Conservation (phyloP, 176 grass and related monocot species). For the Carex scoparia region DNA sequence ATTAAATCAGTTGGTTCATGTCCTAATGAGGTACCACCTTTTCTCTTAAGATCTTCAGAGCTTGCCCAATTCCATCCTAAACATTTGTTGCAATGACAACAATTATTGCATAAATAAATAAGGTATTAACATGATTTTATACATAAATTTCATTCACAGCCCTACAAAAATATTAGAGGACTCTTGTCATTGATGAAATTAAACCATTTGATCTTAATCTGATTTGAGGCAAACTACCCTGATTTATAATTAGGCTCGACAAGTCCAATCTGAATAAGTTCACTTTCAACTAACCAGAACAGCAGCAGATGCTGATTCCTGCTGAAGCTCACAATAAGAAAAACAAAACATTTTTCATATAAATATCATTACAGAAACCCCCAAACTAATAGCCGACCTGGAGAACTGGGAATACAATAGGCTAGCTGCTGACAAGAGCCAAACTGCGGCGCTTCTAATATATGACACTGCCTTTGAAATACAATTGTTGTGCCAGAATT, state of each 20-base stretch:
- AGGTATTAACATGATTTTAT: neutral
- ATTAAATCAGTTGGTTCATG: neutral
- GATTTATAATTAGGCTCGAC: neutral
- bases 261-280: neutral
- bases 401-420: no score
- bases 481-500: no score
- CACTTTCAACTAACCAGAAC: neutral
- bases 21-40: slow-evolving; percentile 28
- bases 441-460: no score
- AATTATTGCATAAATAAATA: neutral
- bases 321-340: neutral
- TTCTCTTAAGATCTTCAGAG: slow-evolving; percentile 52
- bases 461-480: no score
- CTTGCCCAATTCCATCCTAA: slow-evolving; percentile 65
- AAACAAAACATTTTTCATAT: neutral
- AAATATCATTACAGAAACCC: neutral
- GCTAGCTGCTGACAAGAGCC: no score
- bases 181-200: neutral
- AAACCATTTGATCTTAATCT: neutral
- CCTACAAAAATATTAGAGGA: neutral
- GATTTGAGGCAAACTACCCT: neutral
- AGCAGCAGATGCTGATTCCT: neutral
- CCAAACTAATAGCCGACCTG: no score
- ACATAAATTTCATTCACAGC: neutral
- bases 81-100: slow-evolving; percentile 3